These are phyloP conservation scores for Aspergillus luchuensis DNA, from an alignment of 2,329 filamentous ascomycete genomes.

Conservation along the genomic window DNA sequence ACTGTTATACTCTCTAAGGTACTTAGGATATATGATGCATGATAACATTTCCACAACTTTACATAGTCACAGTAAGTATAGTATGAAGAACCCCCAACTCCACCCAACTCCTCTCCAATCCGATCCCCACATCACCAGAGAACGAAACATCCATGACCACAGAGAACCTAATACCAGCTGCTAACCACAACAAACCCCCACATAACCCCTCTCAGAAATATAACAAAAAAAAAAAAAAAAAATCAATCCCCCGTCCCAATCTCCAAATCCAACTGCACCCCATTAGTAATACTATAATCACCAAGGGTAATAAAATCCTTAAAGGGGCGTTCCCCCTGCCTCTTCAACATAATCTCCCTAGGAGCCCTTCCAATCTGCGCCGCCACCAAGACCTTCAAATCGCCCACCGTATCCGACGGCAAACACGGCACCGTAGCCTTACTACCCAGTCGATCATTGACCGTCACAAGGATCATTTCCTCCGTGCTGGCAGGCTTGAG, in stretches of 20 bases:
- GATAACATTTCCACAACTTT: too few species aligned
- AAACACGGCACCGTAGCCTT: conserved; percentile 91
- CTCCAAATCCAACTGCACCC: conserved; percentile 63
- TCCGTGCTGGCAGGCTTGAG: conserved; percentile 53
- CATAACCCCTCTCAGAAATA: too few species aligned
- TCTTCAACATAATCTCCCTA: conserved; percentile 87
- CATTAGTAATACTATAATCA: conserved; percentile 93
- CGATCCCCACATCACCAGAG: neutral
- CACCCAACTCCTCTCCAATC: neutral
- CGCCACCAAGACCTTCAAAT: conserved; percentile 59
- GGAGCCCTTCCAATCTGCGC: conserved; percentile 85
- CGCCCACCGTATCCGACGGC: conserved; percentile 71
- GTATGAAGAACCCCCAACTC: too few species aligned
- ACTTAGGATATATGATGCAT: too few species aligned
- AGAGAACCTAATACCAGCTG: neutral
- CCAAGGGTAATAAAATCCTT: conserved; percentile 85
- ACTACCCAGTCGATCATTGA: conserved; percentile 96
- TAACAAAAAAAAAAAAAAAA: too few species aligned
- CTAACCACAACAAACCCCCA: too few species aligned
- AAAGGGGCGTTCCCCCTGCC: conserved; percentile 90
- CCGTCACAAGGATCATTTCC: conserved; percentile 89
- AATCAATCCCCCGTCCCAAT: conserved; percentile 46
- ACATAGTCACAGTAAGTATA: too few species aligned
- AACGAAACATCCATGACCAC: too few species aligned
- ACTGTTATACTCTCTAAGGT: too few species aligned